Conservation (phyloP, 1,284 basidiomycete species). For the Ceratobasidium sp. region DNA sequence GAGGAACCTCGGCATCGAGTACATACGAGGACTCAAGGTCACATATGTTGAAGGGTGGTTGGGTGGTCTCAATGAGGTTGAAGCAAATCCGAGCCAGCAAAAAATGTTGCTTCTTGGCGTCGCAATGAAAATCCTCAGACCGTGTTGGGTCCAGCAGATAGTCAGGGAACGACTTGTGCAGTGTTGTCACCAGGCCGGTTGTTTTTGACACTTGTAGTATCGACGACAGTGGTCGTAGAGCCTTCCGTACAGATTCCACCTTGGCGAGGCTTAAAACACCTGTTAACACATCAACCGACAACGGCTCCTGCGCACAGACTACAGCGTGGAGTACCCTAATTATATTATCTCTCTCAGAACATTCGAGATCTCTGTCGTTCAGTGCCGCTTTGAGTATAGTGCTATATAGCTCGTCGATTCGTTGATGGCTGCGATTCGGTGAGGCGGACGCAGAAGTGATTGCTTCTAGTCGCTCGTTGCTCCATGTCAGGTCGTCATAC, state of each 20-base stretch:
- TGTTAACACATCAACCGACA: neutral
- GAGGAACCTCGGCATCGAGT: neutral
- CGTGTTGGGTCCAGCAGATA: neutral
- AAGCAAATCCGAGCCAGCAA: neutral
- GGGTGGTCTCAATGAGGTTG: neutral
- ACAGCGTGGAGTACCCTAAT: neutral
- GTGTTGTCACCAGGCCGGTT: neutral
- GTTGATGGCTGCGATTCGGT: neutral
- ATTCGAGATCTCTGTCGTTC: neutral
- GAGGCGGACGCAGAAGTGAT: neutral
- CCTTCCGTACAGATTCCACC: neutral
- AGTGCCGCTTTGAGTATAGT: neutral
- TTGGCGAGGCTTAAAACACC: neutral
- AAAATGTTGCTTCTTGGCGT: neutral
- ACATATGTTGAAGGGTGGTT: slow-evolving; percentile 22
- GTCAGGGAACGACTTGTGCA: slow-evolving; percentile 17
- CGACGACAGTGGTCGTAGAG: neutral
- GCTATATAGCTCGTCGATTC: neutral
- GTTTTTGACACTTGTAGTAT: neutral
- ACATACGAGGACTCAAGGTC: slow-evolving; percentile 6
- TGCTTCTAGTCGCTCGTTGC: neutral
- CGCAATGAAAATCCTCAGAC: neutral
- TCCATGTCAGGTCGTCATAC: neutral
- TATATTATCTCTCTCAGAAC: neutral
- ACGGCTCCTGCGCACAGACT: slow-evolving; percentile 15